Base-by-base conservation (phyloP, 495 filamentous ascomycete species). In the Aspergillus indologenus region DNA sequence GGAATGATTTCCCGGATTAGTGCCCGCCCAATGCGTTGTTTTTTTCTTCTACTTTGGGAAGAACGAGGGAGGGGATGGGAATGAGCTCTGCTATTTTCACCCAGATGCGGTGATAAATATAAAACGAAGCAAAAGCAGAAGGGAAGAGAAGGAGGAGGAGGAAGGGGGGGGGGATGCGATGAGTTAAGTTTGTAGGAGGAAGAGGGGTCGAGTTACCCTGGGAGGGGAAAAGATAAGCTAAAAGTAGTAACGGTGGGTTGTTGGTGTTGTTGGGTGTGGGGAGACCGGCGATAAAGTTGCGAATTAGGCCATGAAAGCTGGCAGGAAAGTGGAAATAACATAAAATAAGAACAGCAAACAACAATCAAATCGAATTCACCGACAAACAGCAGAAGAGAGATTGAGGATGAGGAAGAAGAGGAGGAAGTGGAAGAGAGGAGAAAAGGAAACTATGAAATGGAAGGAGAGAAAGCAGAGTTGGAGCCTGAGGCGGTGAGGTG, bases 281-380 rank as follows among this genome's bases (percentile, higher is more conserved):
- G 48, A 29, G 48, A 31, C 24, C 48, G 23, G n/a, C 24, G 23
- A 31, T 45, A 45, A 45, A 42, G 11, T 23, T 45, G 45, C 50
- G 51, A 57, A 23, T 47, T 61, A 66, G 40, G 66, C 69, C 72
- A 70, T 71, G 61, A 53, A 67, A 31, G 45, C 9, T 15, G 24
- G 17, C 5, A 12, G 14, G 18, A 11, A 42, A 11, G 12, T 11
- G 12, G 12, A 11, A 40, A 11, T 15, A 40, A 29, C 26, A 29
- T 3, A 9, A 4, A 29, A 29, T 29, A 29, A 4, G 26, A 29
- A 9, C 26, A 9, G 9, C 26, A 17, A 9, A 29, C 66, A 17
- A 71, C 65, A 49, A 60, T 51, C 17, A 11, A 58, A n/a, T 42
- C 47, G 44, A 42, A 34, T 24, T 9, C 40, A 15, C 26, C n/a